phyloP scores from a whole-genome alignment of 202 grass and related monocot species.

The Musa balbisiana region DNA sequence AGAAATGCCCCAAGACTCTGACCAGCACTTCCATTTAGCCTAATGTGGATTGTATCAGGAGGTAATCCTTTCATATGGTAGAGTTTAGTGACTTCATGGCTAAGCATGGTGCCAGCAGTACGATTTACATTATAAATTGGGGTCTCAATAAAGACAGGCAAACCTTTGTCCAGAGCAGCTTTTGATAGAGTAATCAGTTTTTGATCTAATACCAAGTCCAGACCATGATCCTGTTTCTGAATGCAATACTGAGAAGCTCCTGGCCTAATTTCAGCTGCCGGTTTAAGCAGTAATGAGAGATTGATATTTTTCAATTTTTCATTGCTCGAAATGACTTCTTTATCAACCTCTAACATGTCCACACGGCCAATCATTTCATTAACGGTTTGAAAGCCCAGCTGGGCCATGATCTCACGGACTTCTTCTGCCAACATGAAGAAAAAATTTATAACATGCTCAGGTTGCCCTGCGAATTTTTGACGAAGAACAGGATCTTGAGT shows the following conservation, averaged over 20 bases:
- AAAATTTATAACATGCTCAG: constrained; percentile 97
- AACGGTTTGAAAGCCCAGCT: constrained; percentile 68
- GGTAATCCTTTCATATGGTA: constrained; percentile 79
- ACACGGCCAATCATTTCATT: constrained; percentile 89
- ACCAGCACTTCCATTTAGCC: constrained; percentile 79
- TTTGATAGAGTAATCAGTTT: constrained; percentile 57
- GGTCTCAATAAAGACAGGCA: constrained; percentile 63
- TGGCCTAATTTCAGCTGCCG: constrained; percentile 63
- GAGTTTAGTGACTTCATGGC: constrained; percentile 84
- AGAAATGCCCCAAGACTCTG: constrained; percentile 95
- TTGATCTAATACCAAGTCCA: constrained; percentile 82
- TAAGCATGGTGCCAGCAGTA: constrained; percentile 83
- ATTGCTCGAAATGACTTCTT: constrained; percentile 69
- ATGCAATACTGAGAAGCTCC: constrained; percentile 79
- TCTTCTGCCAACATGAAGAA: constrained; percentile 99
- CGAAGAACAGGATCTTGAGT: constrained; percentile 96
- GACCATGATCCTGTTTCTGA: constrained; percentile 91
- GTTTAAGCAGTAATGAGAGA: constrained; percentile 77
- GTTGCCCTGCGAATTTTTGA: constrained; percentile 88
- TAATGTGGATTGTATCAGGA: constrained; percentile 75
- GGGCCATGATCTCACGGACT: constrained; percentile 87
- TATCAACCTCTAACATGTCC: constrained; percentile 91
- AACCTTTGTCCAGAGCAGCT: constrained; percentile 53
- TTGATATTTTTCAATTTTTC: constrained; percentile 95
- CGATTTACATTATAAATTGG: constrained; percentile 72